Evolutionary conservation across 768 basidiomycete genomes (phyloP), one percentile per base, ranked within the genome.

Genomic region (Trametes maxima): DNA sequence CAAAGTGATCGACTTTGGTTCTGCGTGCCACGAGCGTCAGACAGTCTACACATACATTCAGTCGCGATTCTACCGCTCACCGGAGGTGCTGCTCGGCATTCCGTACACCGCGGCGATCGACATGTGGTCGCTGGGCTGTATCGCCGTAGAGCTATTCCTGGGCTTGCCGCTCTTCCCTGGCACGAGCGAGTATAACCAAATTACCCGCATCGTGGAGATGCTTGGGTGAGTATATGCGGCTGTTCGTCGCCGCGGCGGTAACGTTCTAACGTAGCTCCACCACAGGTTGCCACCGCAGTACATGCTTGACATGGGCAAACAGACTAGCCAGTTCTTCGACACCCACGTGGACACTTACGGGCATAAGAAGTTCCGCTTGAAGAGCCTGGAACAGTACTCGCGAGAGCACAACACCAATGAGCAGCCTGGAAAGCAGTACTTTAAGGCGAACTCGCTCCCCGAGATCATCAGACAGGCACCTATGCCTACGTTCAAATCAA

Each of bases 31-130:
- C 72, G 97, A 98, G 77, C 89, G 93, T 68, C 95, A 98, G 76
- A 99, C 96, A n/a, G 95, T 98, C 44, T 99, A 99, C 74, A 99
- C 97, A 3, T 99, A 99, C 77, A 98, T 99, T 73, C 97, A 99
- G 72, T 98, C 95, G 10, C 85, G 97, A 51, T 99, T 99, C 79
- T 99, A 99, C 74, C 91, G 97, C 45, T 96, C 94, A 2, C 97
- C 97, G 13, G 97, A 99, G 77, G 97, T 99, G 17, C 82, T 99
- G 28, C 81, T 99, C 24, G 95, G 95, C 14, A 87, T 98, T 73
- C 88, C 95, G 13, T 98, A 99, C 74, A 95, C 90, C 22, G 87
- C 94, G 12, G 81, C 93, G 12, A 98, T 99, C 76, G 97, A 99
- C 74, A 98, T 99, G 95, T 99, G 97, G 97, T 95, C 93, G 17